Evolutionary conservation across 768 basidiomycete species (phyloP), one percentile per base, ranked within the genome.

Genomic region (Symmetrospora coprosmae): DNA sequence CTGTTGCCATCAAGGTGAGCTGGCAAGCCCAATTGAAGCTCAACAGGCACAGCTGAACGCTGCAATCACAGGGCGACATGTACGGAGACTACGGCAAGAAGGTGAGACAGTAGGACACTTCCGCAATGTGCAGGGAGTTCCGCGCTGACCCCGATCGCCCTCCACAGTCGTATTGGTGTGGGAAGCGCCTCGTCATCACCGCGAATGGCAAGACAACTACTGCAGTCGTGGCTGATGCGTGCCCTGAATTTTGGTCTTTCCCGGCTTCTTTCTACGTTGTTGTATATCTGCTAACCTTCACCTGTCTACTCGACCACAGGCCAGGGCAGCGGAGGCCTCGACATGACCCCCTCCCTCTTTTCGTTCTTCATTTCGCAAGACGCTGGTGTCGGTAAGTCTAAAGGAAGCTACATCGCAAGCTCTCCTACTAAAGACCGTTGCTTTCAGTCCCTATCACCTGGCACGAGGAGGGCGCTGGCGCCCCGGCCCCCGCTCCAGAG

Each of bases 101-200:
- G 38, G 27, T 17, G n/a, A n/a, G n/a, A n/a, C n/a, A n/a, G n/a
- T n/a, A n/a, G n/a, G n/a, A n/a, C n/a, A n/a, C n/a, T n/a, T n/a
- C n/a, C n/a, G n/a, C n/a, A n/a, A n/a, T n/a, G n/a, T n/a, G n/a
- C n/a, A n/a, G n/a, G n/a, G n/a, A n/a, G n/a, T n/a, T n/a, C n/a
- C n/a, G n/a, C n/a, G n/a, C n/a, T n/a, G n/a, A n/a, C n/a, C n/a
- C n/a, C n/a, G n/a, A n/a, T n/a, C n/a, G n/a, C n/a, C n/a, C n/a
- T n/a, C n/a, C n/a, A n/a, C n/a, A n/a, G n/a, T n/a, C n/a, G 17
- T 45, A n/a, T 4, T 56, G 53, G 53, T 56, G 53, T 25, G 53
- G 53, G 38, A 14, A 43, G 30, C 37, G 43, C 19, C 37, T 56
- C 53, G 40, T 23, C 53, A 35, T 56, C 5, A 56, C 53, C 4